Evolutionary conservation across 306 rosid species (phyloP), one percentile per base, ranked within the genome.

Genomic region (Trifolium pratense): DNA sequence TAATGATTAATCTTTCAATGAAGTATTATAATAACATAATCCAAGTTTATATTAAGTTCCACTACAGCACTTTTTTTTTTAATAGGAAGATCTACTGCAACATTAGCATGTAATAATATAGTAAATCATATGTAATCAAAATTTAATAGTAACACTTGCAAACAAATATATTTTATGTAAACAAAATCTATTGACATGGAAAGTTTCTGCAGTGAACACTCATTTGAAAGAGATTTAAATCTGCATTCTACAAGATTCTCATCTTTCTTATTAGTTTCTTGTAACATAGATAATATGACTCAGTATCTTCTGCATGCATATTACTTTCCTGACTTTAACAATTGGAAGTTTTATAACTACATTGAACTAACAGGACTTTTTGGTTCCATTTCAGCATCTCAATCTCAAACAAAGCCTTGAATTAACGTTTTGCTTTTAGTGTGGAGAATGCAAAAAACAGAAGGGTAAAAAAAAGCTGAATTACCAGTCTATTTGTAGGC

Each of bases 401-500:
- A 57, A 71, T 3, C 66, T 53, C 60, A 73, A 67, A 58, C 46
- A 77, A 74, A 73, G 40, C 53, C 61, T 46, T 16, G 37, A 74
- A n/a, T 32, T 10, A 71, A 26, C 32, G 11, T 39, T 49, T 15
- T 58, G 18, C 20, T 59, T 59, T 58, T 46, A 9, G 36, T 9
- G 46, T 39, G 17, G 56, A 31, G 52, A 67, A 70, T 61, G 13
- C 37, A 15, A 66, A 74, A 48, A 65, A 78, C 56, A 65, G 31
- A 6, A 40, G 68, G 51, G 45, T 48, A 48, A 46, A 52, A 69
- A 61, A 59, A 39, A 21, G 29, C 16, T 21, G 55, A 73, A 18
- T 85, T 84, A 93, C 98, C 93, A 74, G 84, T 80, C 78, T 88
- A 66, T 91, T 88, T 43, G 97, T 72, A 77, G 97, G 98, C 87